Evolutionary conservation across 2,329 filamentous ascomycete genomes (phyloP).

Genomic region (Cladosporium sp.): DNA sequence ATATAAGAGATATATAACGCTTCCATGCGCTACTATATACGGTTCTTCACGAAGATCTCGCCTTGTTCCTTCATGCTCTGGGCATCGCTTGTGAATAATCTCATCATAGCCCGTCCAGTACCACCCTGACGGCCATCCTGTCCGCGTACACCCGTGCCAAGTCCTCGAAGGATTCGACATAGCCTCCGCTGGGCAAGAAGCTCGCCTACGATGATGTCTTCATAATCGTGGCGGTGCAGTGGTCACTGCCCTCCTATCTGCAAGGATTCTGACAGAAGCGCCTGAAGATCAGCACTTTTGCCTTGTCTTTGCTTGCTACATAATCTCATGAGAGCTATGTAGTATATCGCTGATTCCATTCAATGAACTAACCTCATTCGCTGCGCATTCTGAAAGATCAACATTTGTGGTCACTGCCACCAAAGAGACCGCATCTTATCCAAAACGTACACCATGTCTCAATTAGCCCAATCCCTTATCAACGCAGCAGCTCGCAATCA

Average conservation of each 20-base stretch:
- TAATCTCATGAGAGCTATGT: neutral
- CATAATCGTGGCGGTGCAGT: conserved; percentile 1
- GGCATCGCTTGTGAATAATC: too few relatives aligned
- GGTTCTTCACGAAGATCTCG: too few relatives aligned
- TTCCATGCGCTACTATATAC: too few relatives aligned
- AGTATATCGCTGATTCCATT: neutral
- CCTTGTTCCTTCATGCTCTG: too few relatives aligned
- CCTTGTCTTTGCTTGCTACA: neutral
- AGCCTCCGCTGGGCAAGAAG: neutral
- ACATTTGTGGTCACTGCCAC: too few relatives aligned
- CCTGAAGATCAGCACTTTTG: neutral
- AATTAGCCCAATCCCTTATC: conserved; percentile 5
- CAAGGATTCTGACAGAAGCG: neutral
- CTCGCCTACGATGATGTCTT: neutral
- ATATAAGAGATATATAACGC: too few relatives aligned
- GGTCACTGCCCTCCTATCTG: neutral
- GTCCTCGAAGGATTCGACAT: conserved; percentile 8
- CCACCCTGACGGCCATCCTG: too few relatives aligned
- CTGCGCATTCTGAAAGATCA: too few relatives aligned
- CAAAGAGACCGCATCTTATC: neutral
- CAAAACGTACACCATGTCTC: neutral
- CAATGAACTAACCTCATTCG: neutral
- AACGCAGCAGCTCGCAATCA: conserved; percentile 24
- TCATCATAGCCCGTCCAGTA: too few relatives aligned
- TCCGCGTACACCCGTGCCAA: neutral